These are phyloP conservation scores for Pleomassaria siparia DNA, from an alignment of 2,329 filamentous ascomycete species.

Conservation along the genomic window DNA sequence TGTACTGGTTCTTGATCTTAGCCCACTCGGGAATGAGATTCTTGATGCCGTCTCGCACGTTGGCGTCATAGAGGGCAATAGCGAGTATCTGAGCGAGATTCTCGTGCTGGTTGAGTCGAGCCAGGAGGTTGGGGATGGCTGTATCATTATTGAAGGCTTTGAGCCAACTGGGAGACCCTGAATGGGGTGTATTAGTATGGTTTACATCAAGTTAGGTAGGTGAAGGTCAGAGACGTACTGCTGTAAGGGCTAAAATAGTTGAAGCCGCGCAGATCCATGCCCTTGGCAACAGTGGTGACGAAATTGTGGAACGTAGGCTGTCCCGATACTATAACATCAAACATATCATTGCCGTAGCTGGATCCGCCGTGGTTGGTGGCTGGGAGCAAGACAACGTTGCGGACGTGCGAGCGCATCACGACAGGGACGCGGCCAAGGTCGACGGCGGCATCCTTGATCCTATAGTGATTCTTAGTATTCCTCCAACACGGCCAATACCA, in stretches of 20 bases:
- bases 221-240: neutral
- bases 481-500: no score
- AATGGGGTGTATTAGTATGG: neutral
- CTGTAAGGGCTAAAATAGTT: neutral
- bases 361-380: neutral
- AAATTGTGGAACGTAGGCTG: neutral
- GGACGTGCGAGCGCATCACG: neutral
- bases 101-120: neutral
- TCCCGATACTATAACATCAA: slow-evolving; percentile 1
- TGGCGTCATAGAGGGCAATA: slow-evolving; percentile 3
- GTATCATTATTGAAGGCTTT: slow-evolving; percentile 1
- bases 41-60: neutral
- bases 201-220: neutral
- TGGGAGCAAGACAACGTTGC: neutral
- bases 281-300: neutral
- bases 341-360: neutral
- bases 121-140: neutral
- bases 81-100: slow-evolving; percentile 2
- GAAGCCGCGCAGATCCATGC: neutral
- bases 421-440: neutral
- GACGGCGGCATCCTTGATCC: neutral
- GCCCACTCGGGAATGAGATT: neutral
- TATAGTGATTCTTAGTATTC: neutral
- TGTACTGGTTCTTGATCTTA: slow-evolving; percentile 1
- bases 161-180: neutral